phyloP scores from a whole-genome alignment of 257 asterid genomes.

The Rauvolfia tetraphylla region DNA sequence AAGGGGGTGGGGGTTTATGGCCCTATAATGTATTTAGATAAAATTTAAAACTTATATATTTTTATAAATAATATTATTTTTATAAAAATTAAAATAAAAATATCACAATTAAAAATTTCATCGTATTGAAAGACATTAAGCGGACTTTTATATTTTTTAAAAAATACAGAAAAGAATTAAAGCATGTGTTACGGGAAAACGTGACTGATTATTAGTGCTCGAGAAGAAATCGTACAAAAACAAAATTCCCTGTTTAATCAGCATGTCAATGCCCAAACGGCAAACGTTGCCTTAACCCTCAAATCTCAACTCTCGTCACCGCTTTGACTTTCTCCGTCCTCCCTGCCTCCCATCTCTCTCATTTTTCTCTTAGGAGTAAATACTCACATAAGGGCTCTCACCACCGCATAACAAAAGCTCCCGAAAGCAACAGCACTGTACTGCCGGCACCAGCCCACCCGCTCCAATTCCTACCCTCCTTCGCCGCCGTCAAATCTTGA shows the following conservation, averaged over 20 bases:
- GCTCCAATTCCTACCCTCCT: neutral
- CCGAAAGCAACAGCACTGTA: slow-evolving; percentile 4
- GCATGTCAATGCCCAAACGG: neutral
- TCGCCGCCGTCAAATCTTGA: neutral
- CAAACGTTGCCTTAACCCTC: neutral
- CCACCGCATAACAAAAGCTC: neutral
- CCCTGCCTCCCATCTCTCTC: neutral
- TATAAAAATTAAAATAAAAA: too few species aligned
- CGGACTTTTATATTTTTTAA: too few species aligned
- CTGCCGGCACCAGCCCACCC: slow-evolving; percentile 12
- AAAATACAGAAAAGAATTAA: too few species aligned
- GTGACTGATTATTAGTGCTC: neutral
- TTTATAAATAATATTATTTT: too few species aligned
- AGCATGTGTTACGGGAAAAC: neutral
- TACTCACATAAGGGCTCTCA: neutral
- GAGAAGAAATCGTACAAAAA: neutral
- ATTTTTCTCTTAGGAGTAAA: neutral
- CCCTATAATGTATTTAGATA: too few species aligned
- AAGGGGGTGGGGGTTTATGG: too few species aligned
- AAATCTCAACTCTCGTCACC: too few species aligned
- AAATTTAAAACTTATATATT: too few species aligned
- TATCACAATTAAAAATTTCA: too few species aligned
- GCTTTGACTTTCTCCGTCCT: slow-evolving; percentile 4
- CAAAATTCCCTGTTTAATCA: neutral
- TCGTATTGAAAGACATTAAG: too few species aligned